Base-by-base conservation (phyloP, 352 stramenopile species). In the Globisporangium viniferum region DNA sequence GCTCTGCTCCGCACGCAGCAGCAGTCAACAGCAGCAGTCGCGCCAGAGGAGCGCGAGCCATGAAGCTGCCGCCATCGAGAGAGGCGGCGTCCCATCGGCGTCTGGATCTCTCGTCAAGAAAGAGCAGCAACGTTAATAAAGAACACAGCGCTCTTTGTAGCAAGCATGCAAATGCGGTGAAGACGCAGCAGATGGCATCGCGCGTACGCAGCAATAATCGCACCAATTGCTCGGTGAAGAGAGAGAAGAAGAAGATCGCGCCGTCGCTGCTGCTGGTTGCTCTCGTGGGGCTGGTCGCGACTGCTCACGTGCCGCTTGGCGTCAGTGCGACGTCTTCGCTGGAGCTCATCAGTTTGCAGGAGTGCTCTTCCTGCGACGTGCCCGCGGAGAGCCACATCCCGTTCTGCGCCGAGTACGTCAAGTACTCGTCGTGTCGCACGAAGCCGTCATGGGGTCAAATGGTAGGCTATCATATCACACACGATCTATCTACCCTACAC, bases 301-400 rank as follows among this genome's bases (percentile, higher is more conserved):
- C 60, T 20, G 46, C 60, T 15, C 60, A 58, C 27, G 14, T 39
- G 20, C 27, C 60, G 9, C 60, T 31, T 15, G 20, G 55, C 10
- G 55, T 61, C 20, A 9, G 9, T 2, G 44, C 44, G n/a, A 35
- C 46, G 3, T 44, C 60, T n/a, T 54, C 60, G 44, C 7, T 66
- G 14, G 60, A 49, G 29, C 58, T 64, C 36, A 33, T 36, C 5
- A 65, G 64, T 20, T 36, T 77, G 20, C 62, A 76, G 49, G 67
- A 75, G 51, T 92, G 84, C 63, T 76, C 67, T 39, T 71, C 79
- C 10, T 92, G 84, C 60, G 84, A 90, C 71, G 76, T 88, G 39
- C 85, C 85, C 10, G 51, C 69, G 24, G 29, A 67, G n/a, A 61
- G 48, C 9, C 65, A 73, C 14, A 77, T 91, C 57, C 72, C 73